Evolutionary conservation across 176 grass and related monocot species (phyloP).

Genomic region (Oryza coarctata): DNA sequence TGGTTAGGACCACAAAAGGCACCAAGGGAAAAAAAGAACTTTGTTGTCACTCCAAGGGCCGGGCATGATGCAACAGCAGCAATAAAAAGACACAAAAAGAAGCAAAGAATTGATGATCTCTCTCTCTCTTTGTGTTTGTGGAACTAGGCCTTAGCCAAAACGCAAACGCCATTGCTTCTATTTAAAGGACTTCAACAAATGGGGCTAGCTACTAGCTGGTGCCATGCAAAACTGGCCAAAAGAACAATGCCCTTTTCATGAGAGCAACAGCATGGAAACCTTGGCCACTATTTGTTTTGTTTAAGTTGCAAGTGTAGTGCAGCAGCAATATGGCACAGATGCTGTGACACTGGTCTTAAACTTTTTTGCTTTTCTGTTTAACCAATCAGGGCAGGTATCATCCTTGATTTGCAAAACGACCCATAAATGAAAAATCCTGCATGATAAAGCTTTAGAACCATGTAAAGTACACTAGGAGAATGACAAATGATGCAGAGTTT

Average conservation of each 20-base stretch:
- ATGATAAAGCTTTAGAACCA: background rate
- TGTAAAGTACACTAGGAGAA: background rate
- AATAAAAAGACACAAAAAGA: conserved; percentile 32
- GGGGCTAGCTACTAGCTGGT: background rate
- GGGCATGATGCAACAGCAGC: conserved; percentile 23
- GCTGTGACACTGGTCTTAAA: background rate
- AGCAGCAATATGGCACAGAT: conserved; percentile 7
- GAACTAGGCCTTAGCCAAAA: conserved; percentile 29
- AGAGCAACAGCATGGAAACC: conserved; percentile 15
- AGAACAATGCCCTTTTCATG: conserved; percentile 9
- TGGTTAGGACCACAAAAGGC: conserved; percentile 18
- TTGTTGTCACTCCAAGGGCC: background rate
- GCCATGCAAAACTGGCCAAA: background rate
- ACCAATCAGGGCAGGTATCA: background rate
- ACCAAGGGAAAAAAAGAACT: background rate
- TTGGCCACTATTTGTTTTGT: background rate
- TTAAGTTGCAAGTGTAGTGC: conserved; percentile 4
- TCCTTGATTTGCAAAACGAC: background rate
- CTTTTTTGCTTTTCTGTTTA: background rate
- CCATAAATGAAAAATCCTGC: background rate
- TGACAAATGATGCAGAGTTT: background rate
- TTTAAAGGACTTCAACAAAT: conserved; percentile 28
- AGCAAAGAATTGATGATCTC: conserved; percentile 25
- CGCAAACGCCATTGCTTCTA: background rate
- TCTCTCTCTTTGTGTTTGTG: background rate